These are phyloP conservation scores for Eurotiales sp. DNA, from an alignment of 2,329 filamentous ascomycete genomes.

Conservation along the genomic window DNA sequence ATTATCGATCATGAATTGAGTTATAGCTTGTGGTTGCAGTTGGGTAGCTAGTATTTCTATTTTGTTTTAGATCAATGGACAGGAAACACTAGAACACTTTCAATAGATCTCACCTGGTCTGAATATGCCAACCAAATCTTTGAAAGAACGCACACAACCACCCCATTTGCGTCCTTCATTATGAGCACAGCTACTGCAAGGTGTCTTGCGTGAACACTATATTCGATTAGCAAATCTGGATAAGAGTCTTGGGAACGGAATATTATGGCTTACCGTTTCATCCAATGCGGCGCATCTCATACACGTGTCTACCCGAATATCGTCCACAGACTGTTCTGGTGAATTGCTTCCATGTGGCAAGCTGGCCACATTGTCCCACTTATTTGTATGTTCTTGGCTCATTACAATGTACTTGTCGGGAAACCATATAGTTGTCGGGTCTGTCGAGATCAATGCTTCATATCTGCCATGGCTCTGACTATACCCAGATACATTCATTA, in stretches of 20 bases:
- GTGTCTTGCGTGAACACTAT: background rate
- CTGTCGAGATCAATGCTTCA: too few relatives aligned
- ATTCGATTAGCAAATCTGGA: background rate
- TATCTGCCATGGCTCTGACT: too few relatives aligned
- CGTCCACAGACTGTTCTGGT: background rate
- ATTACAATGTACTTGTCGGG: background rate
- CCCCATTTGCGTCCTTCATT: slow-evolving; percentile 8
- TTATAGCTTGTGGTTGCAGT: background rate
- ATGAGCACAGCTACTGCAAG: background rate
- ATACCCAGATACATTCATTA: too few relatives aligned
- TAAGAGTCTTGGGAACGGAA: background rate
- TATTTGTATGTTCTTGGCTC: background rate
- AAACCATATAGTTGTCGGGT: too few relatives aligned
- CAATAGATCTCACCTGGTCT: slow-evolving; percentile 8
- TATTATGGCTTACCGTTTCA: background rate
- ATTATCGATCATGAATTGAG: background rate
- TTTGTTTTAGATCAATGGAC: background rate
- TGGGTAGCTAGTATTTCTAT: slow-evolving; percentile 4
- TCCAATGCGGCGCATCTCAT: slow-evolving; percentile 2
- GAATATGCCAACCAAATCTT: background rate
- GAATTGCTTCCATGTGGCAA: background rate
- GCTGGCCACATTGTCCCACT: background rate
- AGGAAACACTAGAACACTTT: background rate
- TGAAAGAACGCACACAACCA: slow-evolving; percentile 10
- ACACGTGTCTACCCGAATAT: slow-evolving; percentile 4